phyloP scores from a whole-genome alignment of 352 stramenopile species.

The Aphanomyces cochlioides region DNA sequence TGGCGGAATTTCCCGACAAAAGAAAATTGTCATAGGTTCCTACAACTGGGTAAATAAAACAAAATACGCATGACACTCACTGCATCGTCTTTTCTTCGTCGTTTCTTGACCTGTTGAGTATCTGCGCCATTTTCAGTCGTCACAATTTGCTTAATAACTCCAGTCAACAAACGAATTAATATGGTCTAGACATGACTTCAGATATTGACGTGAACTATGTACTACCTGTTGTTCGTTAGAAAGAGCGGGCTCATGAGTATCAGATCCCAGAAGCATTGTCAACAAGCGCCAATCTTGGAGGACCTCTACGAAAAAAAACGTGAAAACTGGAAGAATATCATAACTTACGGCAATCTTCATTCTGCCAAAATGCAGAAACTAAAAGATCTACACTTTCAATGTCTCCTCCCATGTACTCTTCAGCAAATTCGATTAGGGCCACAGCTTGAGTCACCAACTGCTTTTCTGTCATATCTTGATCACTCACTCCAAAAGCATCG shows the following conservation, averaged over 20 bases:
- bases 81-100: slow-evolving; percentile 44
- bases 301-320: slow-evolving; percentile 52
- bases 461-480: slow-evolving; percentile 55
- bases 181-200: slow-evolving; percentile 39
- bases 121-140: slow-evolving; percentile 35
- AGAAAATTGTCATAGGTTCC: slow-evolving; percentile 40
- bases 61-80: slow-evolving; percentile 43
- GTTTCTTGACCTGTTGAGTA: slow-evolving; percentile 36
- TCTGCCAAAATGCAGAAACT: slow-evolving; percentile 79
- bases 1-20: slow-evolving; percentile 76
- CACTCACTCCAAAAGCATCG: slow-evolving; percentile 71
- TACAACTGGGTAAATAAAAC: slow-evolving; percentile 37
- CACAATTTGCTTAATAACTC: slow-evolving; percentile 60
- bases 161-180: slow-evolving; percentile 65
- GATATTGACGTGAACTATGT: not conserved
- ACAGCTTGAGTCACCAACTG: slow-evolving; percentile 85
- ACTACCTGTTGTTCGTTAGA: slow-evolving; percentile 63
- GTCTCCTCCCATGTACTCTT: slow-evolving; percentile 74
- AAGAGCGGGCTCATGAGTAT: slow-evolving; percentile 77
- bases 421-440: slow-evolving; percentile 84
- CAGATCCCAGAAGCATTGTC: slow-evolving; percentile 63
- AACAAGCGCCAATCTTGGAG: slow-evolving; percentile 76
- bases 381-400: slow-evolving; percentile 62
- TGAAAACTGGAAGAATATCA: not conserved
- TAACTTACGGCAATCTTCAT: slow-evolving; percentile 80